These are phyloP conservation scores for Phoenix roebelenii DNA, from an alignment of 176 grass and related monocot species.

Conservation along the genomic window DNA sequence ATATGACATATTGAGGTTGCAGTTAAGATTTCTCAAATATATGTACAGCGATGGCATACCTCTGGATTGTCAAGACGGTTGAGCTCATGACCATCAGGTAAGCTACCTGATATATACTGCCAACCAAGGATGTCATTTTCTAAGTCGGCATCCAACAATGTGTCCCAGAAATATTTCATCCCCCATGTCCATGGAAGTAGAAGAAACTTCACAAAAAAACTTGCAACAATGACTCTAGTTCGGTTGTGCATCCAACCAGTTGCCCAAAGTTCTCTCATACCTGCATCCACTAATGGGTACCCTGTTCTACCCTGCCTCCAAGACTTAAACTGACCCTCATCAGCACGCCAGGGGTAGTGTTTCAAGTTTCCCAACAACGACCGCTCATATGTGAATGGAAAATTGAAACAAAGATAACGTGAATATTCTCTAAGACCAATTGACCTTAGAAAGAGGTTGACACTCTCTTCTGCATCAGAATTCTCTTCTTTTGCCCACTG, in stretches of 20 bases:
- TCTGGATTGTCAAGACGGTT: conserved; percentile 70
- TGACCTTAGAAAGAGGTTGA: conserved; percentile 58
- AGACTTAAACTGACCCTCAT: conserved; percentile 63
- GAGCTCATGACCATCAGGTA: conserved; percentile 97
- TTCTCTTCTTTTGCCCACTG: conserved; percentile 65
- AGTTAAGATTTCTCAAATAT: too few species aligned
- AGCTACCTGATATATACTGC: conserved; percentile 93
- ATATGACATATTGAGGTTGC: too few species aligned
- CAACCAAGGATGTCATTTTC: conserved; percentile 94
- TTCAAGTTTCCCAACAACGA: conserved; percentile 79
- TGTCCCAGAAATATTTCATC: conserved; percentile 98
- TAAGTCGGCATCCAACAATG: conserved; percentile 80
- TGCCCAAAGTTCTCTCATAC: conserved; percentile 97
- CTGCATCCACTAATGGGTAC: conserved; percentile 92
- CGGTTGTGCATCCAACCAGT: conserved; percentile 92
- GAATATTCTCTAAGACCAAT: conserved; percentile 92
- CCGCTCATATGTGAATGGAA: conserved; percentile 78
- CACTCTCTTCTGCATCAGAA: conserved; percentile 45
- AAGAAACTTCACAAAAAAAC: conserved; percentile 84
- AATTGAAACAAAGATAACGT: conserved; percentile 89
- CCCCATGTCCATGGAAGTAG: conserved; percentile 89
- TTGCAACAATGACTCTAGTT: conserved; percentile 68
- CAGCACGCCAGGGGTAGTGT: conserved; percentile 68
- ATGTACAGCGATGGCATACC: conserved; percentile 31
- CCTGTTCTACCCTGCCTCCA: conserved; percentile 93